Conservation (phyloP, 1,139 yeast species). For the Pneumocystis sp. region DNA sequence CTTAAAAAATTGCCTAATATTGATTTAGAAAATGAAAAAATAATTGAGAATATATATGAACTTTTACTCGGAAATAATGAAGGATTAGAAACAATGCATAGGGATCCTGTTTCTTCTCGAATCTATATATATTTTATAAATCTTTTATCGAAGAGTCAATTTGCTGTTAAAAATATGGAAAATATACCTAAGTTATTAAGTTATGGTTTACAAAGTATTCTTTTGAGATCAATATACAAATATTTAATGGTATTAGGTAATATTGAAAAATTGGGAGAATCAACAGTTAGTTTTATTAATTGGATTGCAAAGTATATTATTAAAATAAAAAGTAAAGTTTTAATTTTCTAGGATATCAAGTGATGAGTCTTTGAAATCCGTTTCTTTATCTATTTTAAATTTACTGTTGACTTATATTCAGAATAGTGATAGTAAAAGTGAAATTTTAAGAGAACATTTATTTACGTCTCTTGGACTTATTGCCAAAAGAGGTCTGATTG, state of each 20-base stretch:
- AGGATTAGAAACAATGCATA: background rate
- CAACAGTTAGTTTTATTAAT: conserved; percentile 47
- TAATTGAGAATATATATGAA: background rate
- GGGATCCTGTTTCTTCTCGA: conserved; percentile 39
- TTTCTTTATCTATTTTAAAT: conserved; percentile 18
- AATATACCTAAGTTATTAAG: conserved; percentile 30
- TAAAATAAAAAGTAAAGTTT: background rate
- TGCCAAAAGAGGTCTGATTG: conserved; percentile 35
- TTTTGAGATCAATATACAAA: background rate
- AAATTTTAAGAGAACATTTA: conserved; percentile 42
- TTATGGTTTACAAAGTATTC: conserved; percentile 32
- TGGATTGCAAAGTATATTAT: conserved; percentile 28
- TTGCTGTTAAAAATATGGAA: conserved; percentile 29
- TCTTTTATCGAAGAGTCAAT: conserved; percentile 37
- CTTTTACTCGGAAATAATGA: background rate
- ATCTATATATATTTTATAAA: conserved; percentile 47
- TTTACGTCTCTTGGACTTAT: conserved; percentile 68
- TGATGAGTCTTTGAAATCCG: background rate
- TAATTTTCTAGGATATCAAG: background rate
- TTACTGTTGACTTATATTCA: conserved; percentile 26
- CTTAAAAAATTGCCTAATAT: background rate
- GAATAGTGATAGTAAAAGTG: conserved; percentile 19
- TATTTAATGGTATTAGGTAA: background rate
- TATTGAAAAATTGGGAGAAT: conserved; percentile 23
- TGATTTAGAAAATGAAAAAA: background rate